Evolutionary conservation across 2,329 filamentous ascomycete species (phyloP).

Genomic region (Alternaria consortialis): DNA sequence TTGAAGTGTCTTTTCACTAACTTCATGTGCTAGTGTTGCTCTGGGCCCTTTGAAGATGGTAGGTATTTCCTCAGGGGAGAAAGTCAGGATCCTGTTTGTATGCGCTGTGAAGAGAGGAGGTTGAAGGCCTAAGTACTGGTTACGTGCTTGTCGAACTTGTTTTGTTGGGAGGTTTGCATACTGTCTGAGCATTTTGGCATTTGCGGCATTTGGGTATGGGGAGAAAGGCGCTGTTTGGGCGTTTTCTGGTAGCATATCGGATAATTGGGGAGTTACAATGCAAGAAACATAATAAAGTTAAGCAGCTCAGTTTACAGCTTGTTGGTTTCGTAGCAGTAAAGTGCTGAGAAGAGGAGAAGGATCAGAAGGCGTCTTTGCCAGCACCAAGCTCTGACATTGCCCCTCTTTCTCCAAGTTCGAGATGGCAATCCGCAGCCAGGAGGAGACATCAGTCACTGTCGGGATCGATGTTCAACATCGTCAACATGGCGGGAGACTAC

Average conservation of each 20-base stretch:
- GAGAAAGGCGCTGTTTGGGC: constrained; percentile 8
- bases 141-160: not conserved
- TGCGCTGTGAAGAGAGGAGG: constrained; percentile 68
- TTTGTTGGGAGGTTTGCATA: not conserved
- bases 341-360: too few relatives aligned
- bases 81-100: constrained; percentile 67
- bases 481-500: too few relatives aligned
- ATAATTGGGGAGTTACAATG: not conserved
- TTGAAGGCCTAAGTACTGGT: constrained; percentile 61
- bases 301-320: too few relatives aligned
- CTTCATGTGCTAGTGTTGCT: constrained; percentile 61
- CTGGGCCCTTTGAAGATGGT: constrained; percentile 67
- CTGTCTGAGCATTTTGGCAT: not conserved
- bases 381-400: too few relatives aligned
- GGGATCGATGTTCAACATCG: too few relatives aligned
- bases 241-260: constrained; percentile 1
- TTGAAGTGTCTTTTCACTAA: constrained; percentile 1
- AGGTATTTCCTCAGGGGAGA: constrained; percentile 70
- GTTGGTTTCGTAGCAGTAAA: too few relatives aligned
- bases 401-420: too few relatives aligned
- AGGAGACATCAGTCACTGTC: too few relatives aligned
- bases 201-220: not conserved
- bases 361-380: too few relatives aligned
- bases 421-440: too few relatives aligned
- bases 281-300: too few relatives aligned